Evolutionary conservation across 2,329 filamentous ascomycete genomes (phyloP).

Genomic region (Sclerotinia subarctica): DNA sequence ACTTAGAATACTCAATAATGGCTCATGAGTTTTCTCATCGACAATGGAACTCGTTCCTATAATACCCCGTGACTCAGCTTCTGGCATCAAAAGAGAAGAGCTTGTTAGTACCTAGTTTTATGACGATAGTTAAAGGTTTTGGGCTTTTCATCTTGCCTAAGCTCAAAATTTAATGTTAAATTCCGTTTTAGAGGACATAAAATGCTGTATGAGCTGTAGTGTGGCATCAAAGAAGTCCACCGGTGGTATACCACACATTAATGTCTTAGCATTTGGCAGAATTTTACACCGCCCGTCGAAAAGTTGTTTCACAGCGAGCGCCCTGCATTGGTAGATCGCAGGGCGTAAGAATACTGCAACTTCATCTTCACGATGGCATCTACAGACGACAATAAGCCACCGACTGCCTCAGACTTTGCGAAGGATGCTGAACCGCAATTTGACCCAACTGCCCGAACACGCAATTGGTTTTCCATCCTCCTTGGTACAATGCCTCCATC

Average conservation of each 20-base stretch:
- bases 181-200: neutral
- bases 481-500: constrained; percentile 20
- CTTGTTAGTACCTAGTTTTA: constrained; percentile 56
- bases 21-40: constrained; percentile 91
- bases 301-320: constrained; percentile 1
- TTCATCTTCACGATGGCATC: constrained; percentile 6
- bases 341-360: neutral
- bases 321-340: neutral
- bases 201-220: neutral
- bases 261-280: neutral
- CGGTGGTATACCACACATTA: neutral
- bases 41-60: constrained; percentile 99
- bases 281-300: constrained; percentile 12
- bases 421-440: constrained; percentile 7
- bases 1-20: constrained; percentile 83
- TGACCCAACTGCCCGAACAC: constrained; percentile 16
- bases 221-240: constrained; percentile 2
- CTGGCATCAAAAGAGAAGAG: neutral
- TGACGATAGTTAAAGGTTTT: constrained; percentile 62
- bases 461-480: constrained; percentile 20
- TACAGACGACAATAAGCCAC: constrained; percentile 18
- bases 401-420: neutral
- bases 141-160: constrained; percentile 47
- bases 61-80: constrained; percentile 19
- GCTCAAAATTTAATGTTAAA: neutral